A percentile compares a stretch with the other conserved stretches of the same genome.
Conservation (phyloP, 2,329 filamentous ascomycete species). For the Phialophora chinensis region DNA sequence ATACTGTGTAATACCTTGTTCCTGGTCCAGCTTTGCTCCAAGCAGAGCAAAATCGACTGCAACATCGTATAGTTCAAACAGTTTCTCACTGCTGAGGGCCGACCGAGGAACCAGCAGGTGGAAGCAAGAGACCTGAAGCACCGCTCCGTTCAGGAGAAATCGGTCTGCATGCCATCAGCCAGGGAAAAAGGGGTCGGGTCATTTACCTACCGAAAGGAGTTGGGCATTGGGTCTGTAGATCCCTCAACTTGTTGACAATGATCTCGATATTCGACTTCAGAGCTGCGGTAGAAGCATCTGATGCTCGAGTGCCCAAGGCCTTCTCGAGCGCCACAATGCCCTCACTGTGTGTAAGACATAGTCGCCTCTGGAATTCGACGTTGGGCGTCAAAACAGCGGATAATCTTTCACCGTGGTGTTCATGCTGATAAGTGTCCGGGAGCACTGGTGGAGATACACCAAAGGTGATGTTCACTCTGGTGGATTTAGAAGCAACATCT, state of each 20-base stretch:
- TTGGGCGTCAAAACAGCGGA: not conserved
- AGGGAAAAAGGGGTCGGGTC: not conserved
- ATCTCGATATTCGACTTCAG: slow-evolving; percentile 1
- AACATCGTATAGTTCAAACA: slow-evolving; percentile 6
- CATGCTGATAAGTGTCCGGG: slow-evolving; percentile 1
- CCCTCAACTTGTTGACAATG: not conserved
- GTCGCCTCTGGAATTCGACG: slow-evolving; percentile 8
- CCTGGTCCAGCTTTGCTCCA: slow-evolving; percentile 6
- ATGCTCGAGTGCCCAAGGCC: not conserved
- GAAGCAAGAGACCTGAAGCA: slow-evolving; percentile 11
- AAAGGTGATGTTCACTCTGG: slow-evolving; percentile 12
- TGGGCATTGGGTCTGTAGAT: not conserved
- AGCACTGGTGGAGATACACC: slow-evolving; percentile 12
- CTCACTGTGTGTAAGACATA: slow-evolving; percentile 6
- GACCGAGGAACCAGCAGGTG: slow-evolving; percentile 8
- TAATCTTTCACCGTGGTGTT: not conserved
- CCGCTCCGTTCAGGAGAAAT: slow-evolving; percentile 9
- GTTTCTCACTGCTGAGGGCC: slow-evolving; percentile 8
- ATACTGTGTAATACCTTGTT: slow-evolving; percentile 1
- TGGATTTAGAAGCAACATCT: not conserved
- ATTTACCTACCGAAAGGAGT: not conserved
- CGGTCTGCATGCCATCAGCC: not conserved
- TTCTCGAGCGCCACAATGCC: slow-evolving; percentile 6
- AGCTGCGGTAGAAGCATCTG: not conserved
- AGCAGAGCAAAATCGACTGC: slow-evolving; percentile 1